Conservation (phyloP, 306 rosid genomes). For the Neltuma alba region DNA sequence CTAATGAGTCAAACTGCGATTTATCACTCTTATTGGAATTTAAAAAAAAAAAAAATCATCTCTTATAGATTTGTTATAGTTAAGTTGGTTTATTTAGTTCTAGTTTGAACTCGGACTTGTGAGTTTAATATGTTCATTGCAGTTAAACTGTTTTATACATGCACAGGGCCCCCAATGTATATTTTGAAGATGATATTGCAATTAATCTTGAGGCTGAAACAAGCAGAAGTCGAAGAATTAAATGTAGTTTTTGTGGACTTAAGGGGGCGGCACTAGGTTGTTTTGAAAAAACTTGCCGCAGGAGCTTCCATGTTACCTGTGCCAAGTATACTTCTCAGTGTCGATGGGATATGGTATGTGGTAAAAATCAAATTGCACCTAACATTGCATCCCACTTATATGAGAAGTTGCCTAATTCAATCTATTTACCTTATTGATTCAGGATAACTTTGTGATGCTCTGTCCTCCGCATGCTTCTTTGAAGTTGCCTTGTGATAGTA, state of each 20-base stretch:
- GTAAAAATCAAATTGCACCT: slow-evolving; percentile 16
- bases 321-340: slow-evolving; percentile 80
- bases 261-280: slow-evolving; percentile 96
- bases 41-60: background rate
- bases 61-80: slow-evolving; percentile 13
- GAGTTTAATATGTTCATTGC: background rate
- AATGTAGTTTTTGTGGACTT: slow-evolving; percentile 80
- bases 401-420: slow-evolving; percentile 11
- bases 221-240: slow-evolving; percentile 83
- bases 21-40: background rate
- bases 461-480: slow-evolving; percentile 81
- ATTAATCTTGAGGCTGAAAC: slow-evolving; percentile 87
- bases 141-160: slow-evolving; percentile 31
- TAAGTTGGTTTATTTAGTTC: background rate
- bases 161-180: slow-evolving; percentile 94
- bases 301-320: slow-evolving; percentile 89
- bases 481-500: slow-evolving; percentile 63
- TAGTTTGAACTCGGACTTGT: slow-evolving; percentile 18
- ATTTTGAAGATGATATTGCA: slow-evolving; percentile 73
- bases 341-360: slow-evolving; percentile 87
- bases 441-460: slow-evolving; percentile 89
- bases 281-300: slow-evolving; percentile 80
- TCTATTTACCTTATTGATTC: slow-evolving; percentile 27
- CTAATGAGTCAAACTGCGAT: background rate
- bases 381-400: background rate